These are phyloP conservation scores for Cryphonectria carpinicola DNA, from an alignment of 2,329 filamentous ascomycete genomes.

Conservation along the genomic window DNA sequence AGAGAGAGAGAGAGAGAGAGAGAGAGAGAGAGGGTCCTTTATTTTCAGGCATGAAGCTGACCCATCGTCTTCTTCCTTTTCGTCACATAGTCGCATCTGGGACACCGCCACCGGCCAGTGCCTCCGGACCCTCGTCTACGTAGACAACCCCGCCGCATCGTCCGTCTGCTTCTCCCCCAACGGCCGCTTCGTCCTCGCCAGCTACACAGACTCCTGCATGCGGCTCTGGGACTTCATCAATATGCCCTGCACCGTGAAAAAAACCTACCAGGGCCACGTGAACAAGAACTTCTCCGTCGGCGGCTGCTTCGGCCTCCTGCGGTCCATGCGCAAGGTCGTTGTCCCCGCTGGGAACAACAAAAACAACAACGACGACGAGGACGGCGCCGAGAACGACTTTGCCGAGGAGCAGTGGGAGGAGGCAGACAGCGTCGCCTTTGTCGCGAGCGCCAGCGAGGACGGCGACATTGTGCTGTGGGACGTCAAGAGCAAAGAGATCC, in stretches of 20 bases:
- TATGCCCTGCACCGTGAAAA: slow-evolving; percentile 74
- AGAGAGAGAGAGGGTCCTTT: too few species aligned
- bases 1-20: too few species aligned
- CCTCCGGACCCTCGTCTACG: slow-evolving; percentile 90
- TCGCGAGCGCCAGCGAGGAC: slow-evolving; percentile 86
- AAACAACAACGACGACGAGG: not conserved
- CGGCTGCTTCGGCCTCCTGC: slow-evolving; percentile 74
- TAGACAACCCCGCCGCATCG: slow-evolving; percentile 89
- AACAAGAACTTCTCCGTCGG: slow-evolving; percentile 86
- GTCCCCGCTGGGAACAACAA: slow-evolving; percentile 16
- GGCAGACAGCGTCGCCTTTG: slow-evolving; percentile 55
- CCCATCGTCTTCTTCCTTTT: not conserved
- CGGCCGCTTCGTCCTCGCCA: slow-evolving; percentile 89
- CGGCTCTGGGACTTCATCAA: slow-evolving; percentile 95
- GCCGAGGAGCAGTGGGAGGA: slow-evolving; percentile 32
- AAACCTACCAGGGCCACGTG: slow-evolving; percentile 92
- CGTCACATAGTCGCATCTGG: slow-evolving; percentile 77
- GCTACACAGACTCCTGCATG: slow-evolving; percentile 86
- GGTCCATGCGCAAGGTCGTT: slow-evolving; percentile 27
- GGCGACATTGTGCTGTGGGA: slow-evolving; percentile 89
- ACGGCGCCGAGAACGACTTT: slow-evolving; percentile 17
- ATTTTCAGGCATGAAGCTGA: slow-evolving; percentile 22
- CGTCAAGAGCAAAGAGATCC: slow-evolving; percentile 78
- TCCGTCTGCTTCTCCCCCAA: slow-evolving; percentile 93
- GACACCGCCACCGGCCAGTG: slow-evolving; percentile 95